phyloP scores from a whole-genome alignment of 805 yeast species.

The Candida suzukii region DNA sequence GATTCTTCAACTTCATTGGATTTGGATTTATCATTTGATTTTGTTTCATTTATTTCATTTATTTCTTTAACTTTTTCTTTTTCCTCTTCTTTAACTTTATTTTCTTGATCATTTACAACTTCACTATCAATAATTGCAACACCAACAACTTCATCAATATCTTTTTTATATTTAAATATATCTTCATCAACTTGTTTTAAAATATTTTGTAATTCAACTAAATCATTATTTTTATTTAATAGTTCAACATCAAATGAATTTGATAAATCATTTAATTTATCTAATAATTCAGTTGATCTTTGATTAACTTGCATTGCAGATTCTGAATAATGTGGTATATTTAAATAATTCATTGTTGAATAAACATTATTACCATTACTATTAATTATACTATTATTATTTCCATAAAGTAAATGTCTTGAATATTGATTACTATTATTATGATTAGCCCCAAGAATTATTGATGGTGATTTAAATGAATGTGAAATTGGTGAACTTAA shows the following conservation, averaged over 20 bases:
- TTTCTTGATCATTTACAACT: too few species aligned
- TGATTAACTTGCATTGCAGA: constrained; percentile 49
- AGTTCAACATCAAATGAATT: constrained; percentile 50
- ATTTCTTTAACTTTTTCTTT: constrained; percentile 4
- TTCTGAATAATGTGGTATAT: constrained; percentile 40
- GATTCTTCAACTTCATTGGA: constrained; percentile 6
- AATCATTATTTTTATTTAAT: constrained; percentile 30
- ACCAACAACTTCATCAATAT: constrained; percentile 28
- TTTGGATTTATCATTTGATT: constrained; percentile 21
- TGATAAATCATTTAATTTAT: constrained; percentile 39
- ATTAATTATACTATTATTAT: too few species aligned
- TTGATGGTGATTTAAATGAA: background rate
- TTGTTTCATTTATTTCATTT: too few species aligned
- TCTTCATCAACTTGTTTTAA: constrained; percentile 24
- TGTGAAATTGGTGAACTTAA: background rate
- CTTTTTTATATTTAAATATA: constrained; percentile 21
- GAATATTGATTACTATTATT: background rate
- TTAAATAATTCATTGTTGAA: constrained; percentile 5
- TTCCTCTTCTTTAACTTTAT: background rate
- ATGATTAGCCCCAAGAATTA: background rate
- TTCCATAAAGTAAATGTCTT: background rate
- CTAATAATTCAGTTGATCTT: constrained; percentile 41
- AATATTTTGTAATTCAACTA: constrained; percentile 21
- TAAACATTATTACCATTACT: too few species aligned
- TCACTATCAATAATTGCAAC: constrained; percentile 15